These are phyloP conservation scores for Zhuliangozyma parablackwelliae DNA, from an alignment of 1,139 yeast genomes.

Conservation along the genomic window DNA sequence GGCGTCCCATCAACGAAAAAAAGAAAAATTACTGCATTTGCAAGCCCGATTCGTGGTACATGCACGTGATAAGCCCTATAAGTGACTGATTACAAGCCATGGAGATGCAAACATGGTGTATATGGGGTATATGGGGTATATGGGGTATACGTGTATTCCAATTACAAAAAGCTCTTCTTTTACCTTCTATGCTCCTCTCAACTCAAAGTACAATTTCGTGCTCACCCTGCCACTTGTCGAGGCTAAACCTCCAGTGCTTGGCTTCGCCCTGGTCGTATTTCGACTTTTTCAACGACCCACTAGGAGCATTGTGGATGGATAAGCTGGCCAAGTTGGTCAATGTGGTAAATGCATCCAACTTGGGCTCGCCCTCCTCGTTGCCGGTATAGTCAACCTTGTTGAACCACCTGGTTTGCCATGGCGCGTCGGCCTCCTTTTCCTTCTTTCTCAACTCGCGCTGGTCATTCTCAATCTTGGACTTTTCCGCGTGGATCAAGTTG, in stretches of 20 bases:
- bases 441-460: conserved; percentile 77
- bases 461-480: conserved; percentile 70
- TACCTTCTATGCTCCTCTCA: no score
- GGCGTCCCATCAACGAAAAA: no score
- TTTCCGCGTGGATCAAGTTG: conserved; percentile 68
- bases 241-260: conserved; percentile 66
- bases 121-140: no score
- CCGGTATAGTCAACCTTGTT: conserved; percentile 45
- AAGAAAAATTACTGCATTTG: no score
- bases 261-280: conserved; percentile 48
- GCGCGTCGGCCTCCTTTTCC: conserved; percentile 57
- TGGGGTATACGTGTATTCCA: no score
- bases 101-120: no score
- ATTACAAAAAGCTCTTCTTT: no score
- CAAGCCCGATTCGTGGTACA: no score
- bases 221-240: conserved; percentile 55
- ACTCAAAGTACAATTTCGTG: conserved; percentile 41
- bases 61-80: no score
- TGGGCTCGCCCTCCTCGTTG: conserved; percentile 14
- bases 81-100: no score
- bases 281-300: conserved; percentile 55
- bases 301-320: conserved; percentile 61
- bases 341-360: conserved; percentile 42
- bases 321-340: conserved; percentile 53
- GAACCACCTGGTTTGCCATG: conserved; percentile 83